Base-by-base conservation (phyloP, 441 rosid species). In the Lepidium campestre region DNA sequence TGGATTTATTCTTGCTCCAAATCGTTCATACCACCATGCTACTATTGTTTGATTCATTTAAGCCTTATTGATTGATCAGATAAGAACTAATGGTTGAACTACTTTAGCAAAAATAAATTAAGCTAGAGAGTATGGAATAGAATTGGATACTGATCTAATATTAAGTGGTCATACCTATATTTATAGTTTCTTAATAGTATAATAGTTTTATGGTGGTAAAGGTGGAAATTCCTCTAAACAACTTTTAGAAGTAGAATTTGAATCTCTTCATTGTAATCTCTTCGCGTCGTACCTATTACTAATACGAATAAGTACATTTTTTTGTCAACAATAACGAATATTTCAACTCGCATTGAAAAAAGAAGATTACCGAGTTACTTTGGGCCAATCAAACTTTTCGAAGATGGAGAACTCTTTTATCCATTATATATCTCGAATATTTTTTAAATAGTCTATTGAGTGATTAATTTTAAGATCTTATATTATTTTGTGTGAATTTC, bases 391-490 rank as follows among this genome's bases (percentile, higher is more conserved):
- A 67, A 55, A 18, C 52, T 45, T 60, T 53, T 67, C 10, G 52
- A 27, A 40, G 69, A 67, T 67, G 65, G 57, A 39, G 49, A 73
- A 23, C 46, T 17, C 39, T 45, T 73, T 67, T 53, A 46, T 73
- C 52, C 53, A 61, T 60, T 48, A 34, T 67, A 34, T 67, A 67
- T 67, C 65, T 46, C 56, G 70, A 67, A 74, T 74, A n/a, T n/a
- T n/a, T n/a, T n/a, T n/a, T n/a, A n/a, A n/a, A n/a, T n/a, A n/a
- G n/a, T n/a, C n/a, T n/a, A n/a, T n/a, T n/a, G n/a, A n/a, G n/a
- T n/a, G n/a, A n/a, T n/a, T n/a, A n/a, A n/a, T n/a, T n/a, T n/a
- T n/a, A n/a, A n/a, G n/a, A n/a, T n/a, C n/a, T n/a, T n/a, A n/a
- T n/a, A n/a, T n/a, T n/a, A n/a, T n/a, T n/a, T n/a, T n/a, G n/a